A percentile compares a stretch with the other conserved stretches of the same genome.
Evolutionary conservation across 208 protist genomes (phyloP).

Genomic region (Porcisia hertigi): DNA sequence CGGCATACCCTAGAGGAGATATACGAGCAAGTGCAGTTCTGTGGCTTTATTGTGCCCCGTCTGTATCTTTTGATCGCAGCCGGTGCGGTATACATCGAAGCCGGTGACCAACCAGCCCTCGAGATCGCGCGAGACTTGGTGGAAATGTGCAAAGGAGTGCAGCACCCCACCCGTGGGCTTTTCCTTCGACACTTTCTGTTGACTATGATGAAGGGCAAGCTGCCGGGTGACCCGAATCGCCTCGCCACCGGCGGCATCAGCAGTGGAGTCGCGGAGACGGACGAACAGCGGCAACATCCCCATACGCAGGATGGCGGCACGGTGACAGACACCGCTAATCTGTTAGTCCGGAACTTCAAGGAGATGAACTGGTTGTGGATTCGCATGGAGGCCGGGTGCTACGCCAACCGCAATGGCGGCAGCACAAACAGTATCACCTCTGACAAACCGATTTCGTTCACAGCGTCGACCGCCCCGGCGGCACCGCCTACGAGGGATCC

Average conservation of each 20-base stretch:
- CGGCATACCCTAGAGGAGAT: slow-evolving; percentile 82
- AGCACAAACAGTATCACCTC: slow-evolving; percentile 23
- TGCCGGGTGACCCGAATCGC: slow-evolving; percentile 92
- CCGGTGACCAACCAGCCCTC: slow-evolving; percentile 83
- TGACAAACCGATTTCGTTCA: background rate
- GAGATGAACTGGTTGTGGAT: slow-evolving; percentile 99
- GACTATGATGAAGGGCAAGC: slow-evolving; percentile 95
- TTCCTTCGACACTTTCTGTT: slow-evolving; percentile 98
- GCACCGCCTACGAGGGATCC: background rate
- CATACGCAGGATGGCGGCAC: slow-evolving; percentile 54
- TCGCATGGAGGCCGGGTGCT: slow-evolving; percentile 95
- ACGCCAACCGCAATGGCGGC: slow-evolving; percentile 31
- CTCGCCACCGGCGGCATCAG: slow-evolving; percentile 7
- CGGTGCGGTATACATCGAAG: slow-evolving; percentile 95
- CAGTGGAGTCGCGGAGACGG: background rate
- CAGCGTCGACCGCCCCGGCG: background rate
- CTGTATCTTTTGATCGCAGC: slow-evolving; percentile 97
- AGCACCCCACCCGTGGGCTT: slow-evolving; percentile 98
- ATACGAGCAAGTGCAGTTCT: slow-evolving; percentile 98
- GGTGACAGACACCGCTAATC: slow-evolving; percentile 93
- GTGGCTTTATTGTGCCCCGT: slow-evolving; percentile 97
- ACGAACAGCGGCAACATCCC: background rate
- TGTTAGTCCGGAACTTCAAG: slow-evolving; percentile 98
- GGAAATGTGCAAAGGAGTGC: slow-evolving; percentile 99
- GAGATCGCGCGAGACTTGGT: slow-evolving; percentile 97